phyloP scores from a whole-genome alignment of 2,329 filamentous ascomycete species.

The Colletotrichum endophyticum region DNA sequence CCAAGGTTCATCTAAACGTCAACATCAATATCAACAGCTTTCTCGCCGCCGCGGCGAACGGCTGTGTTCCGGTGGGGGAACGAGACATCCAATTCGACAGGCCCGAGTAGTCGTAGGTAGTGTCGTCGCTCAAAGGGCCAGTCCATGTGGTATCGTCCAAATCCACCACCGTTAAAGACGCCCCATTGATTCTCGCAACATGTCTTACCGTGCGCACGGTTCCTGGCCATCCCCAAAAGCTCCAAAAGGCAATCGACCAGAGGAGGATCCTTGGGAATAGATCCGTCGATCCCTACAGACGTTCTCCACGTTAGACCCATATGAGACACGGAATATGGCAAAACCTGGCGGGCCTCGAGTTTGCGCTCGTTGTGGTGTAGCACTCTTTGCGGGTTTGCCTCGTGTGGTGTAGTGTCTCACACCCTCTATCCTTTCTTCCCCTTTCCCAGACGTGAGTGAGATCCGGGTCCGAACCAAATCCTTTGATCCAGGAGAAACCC shows the following conservation, averaged over 20 bases:
- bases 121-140: background rate
- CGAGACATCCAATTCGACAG: background rate
- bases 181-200: background rate
- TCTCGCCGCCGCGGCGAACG: background rate
- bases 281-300: constrained; percentile 5
- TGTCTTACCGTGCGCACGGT: background rate
- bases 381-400: background rate
- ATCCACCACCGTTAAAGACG: background rate
- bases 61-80: background rate
- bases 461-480: background rate
- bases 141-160: background rate
- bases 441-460: background rate
- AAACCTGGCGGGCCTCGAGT: background rate
- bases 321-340: background rate
- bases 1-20: background rate
- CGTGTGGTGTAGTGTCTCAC: constrained; percentile 1
- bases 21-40: background rate
- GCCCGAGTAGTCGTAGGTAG: background rate
- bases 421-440: background rate
- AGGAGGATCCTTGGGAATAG: background rate
- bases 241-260: background rate
- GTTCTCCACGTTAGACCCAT: constrained; percentile 1
- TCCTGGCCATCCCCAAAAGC: background rate
- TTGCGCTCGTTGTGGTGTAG: background rate
- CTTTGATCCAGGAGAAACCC: background rate